Conservation (phyloP, 225 moss, liverwort and hornwort species). For the Asterella californica region DNA sequence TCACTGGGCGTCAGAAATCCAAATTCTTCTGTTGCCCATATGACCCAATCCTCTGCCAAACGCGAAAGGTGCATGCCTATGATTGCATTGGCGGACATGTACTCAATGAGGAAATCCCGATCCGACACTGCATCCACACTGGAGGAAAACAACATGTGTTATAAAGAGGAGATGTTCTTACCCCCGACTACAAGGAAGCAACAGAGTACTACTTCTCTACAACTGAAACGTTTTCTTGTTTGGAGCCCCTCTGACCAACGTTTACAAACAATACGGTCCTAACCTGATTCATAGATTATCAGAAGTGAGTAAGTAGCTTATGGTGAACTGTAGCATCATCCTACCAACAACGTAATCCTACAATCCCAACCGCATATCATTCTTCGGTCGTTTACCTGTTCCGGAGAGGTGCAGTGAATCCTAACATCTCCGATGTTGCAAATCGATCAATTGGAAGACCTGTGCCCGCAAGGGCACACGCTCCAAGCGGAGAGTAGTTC, state of each 20-base stretch:
- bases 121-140: constrained; percentile 99
- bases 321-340: not conserved
- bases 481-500: constrained; percentile 88
- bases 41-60: constrained; percentile 95
- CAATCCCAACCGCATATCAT: not conserved
- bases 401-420: constrained; percentile 83
- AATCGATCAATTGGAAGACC: constrained; percentile 96
- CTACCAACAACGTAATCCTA: not conserved
- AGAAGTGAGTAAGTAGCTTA: not conserved
- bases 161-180: not conserved
- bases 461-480: constrained; percentile 98
- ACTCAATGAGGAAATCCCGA: constrained; percentile 88
- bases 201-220: not conserved
- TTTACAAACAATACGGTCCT: not conserved
- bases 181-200: not conserved
- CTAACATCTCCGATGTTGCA: constrained; percentile 67
- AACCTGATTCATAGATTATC: not conserved
- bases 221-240: too few relatives aligned
- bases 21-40: constrained; percentile 98
- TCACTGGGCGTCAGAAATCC: constrained; percentile 94
- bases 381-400: constrained; percentile 58
- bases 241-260: too few relatives aligned
- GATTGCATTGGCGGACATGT: constrained; percentile 85
- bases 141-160: constrained; percentile 16
- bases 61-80: constrained; percentile 90